phyloP scores from a whole-genome alignment of 164 flowering plant species.

The Tetracentron sinense region DNA sequence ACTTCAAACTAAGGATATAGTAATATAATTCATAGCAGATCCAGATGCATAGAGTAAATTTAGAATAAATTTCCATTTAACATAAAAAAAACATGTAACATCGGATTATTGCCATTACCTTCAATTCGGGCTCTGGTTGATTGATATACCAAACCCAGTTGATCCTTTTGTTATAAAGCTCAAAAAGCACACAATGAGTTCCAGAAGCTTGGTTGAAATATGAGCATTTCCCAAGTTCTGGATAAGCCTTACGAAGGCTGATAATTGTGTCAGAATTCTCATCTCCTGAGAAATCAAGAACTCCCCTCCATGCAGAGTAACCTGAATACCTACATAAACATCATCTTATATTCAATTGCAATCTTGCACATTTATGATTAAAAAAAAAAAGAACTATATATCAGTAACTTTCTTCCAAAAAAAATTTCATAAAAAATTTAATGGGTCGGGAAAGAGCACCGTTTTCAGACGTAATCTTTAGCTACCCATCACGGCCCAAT shows the following conservation, averaged over 20 bases:
- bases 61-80: no score
- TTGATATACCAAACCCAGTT: conserved; percentile 95
- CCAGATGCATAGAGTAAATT: no score
- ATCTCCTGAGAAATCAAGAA: conserved; percentile 58
- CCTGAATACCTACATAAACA: conserved; percentile 63
- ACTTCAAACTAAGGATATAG: no score
- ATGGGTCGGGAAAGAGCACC: no score
- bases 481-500: no score
- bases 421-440: no score
- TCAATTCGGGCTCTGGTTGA: conserved; percentile 64
- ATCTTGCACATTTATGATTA: neutral
- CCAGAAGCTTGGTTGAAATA: conserved; percentile 54
- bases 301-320: conserved; percentile 92
- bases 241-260: conserved; percentile 57
- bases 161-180: conserved; percentile 59
- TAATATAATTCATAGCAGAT: no score
- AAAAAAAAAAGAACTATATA: no score
- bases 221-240: conserved; percentile 72
- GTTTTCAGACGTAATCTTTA: no score
- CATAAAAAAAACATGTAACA: no score
- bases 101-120: conserved; percentile 36
- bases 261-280: conserved; percentile 53
- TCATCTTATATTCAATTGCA: neutral
- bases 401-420: no score
- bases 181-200: conserved; percentile 63